A percentile compares a stretch with the other conserved stretches of the same genome.
phyloP scores from a whole-genome alignment of 1,284 basidiomycete species.

The Naganishia albida region DNA sequence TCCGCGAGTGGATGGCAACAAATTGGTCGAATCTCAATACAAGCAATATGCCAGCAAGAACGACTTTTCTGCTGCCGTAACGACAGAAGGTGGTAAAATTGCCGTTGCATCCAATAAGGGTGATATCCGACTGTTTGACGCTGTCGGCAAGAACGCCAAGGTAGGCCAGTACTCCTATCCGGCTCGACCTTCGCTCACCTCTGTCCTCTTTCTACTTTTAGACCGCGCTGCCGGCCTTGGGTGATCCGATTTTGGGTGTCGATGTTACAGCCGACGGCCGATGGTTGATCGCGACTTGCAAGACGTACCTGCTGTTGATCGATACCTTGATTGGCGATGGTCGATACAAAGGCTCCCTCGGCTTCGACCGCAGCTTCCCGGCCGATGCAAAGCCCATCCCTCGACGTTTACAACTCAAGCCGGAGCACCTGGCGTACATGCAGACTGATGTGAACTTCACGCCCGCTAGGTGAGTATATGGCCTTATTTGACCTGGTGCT shows the following conservation, averaged over 20 bases:
- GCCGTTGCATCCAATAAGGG: conserved; percentile 96
- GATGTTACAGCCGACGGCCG: conserved; percentile 93
- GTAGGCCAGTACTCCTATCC: conserved; percentile 33
- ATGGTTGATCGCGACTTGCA: conserved; percentile 94
- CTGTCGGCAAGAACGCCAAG: conserved; percentile 97
- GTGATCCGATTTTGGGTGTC: conserved; percentile 91
- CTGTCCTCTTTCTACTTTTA: conserved; percentile 21
- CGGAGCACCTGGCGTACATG: conserved; percentile 96
- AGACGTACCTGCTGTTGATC: conserved; percentile 90
- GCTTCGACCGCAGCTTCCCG: conserved; percentile 95
- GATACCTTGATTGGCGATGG: conserved; percentile 94
- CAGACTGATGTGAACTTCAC: conserved; percentile 83
- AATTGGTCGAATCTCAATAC: conserved; percentile 91
- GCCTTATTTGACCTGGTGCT: conserved; percentile 47
- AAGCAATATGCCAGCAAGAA: conserved; percentile 97
- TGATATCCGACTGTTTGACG: conserved; percentile 92
- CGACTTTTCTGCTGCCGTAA: conserved; percentile 89
- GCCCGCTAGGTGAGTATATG: conserved; percentile 68
- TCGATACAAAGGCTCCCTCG: conserved; percentile 78
- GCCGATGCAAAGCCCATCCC: conserved; percentile 91
- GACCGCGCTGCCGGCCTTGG: conserved; percentile 93
- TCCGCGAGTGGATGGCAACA: conserved; percentile 83
- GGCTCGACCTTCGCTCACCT: neutral
- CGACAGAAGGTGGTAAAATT: conserved; percentile 81
- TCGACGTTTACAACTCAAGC: conserved; percentile 80